Percentiles rank a stretch among this genome's conserved stretches.
These are phyloP conservation scores for Lolium multiflorum DNA, from an alignment of 176 grass and related monocot genomes.

Conservation along the genomic window DNA sequence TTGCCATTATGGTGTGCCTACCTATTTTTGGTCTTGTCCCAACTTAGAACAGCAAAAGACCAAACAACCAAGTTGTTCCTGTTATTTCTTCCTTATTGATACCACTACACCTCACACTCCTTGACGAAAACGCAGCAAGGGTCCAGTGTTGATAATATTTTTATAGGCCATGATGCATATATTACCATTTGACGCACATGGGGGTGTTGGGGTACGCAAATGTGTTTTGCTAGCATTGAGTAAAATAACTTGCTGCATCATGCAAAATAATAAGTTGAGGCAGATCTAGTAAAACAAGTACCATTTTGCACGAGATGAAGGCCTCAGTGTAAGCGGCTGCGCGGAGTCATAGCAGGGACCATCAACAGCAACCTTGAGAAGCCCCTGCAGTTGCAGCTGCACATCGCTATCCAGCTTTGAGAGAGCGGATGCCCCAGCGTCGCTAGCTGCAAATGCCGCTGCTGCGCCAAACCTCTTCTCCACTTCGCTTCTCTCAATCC, in stretches of 20 bases:
- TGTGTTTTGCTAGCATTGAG: constrained; percentile 8
- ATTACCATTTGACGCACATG: neutral
- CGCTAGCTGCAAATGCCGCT: constrained; percentile 59
- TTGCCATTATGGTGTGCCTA: constrained; percentile 3
- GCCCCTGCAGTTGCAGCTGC: constrained; percentile 77
- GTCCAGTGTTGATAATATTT: constrained; percentile 6
- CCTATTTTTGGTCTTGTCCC: constrained; percentile 10
- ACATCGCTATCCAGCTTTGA: constrained; percentile 65
- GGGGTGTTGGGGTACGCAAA: neutral
- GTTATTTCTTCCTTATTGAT: constrained; percentile 14
- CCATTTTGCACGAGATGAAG: constrained; percentile 92
- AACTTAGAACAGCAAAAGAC: constrained; percentile 14
- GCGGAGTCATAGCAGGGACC: constrained; percentile 83
- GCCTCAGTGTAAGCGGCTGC: constrained; percentile 75
- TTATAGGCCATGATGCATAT: neutral
- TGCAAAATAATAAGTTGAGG: constrained; percentile 26
- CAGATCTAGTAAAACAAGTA: constrained; percentile 40
- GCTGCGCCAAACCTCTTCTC: constrained; percentile 74
- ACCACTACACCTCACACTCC: constrained; percentile 16
- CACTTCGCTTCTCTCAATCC: constrained; percentile 86
- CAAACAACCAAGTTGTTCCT: constrained; percentile 13
- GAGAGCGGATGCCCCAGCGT: constrained; percentile 53
- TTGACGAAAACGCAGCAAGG: constrained; percentile 24
- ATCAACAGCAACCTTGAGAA: constrained; percentile 87
- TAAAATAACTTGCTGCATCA: neutral